Percentiles rank a stretch among this genome's conserved stretches.
Conservation (phyloP, 352 stramenopile species). For the Phytophthora rubi region DNA sequence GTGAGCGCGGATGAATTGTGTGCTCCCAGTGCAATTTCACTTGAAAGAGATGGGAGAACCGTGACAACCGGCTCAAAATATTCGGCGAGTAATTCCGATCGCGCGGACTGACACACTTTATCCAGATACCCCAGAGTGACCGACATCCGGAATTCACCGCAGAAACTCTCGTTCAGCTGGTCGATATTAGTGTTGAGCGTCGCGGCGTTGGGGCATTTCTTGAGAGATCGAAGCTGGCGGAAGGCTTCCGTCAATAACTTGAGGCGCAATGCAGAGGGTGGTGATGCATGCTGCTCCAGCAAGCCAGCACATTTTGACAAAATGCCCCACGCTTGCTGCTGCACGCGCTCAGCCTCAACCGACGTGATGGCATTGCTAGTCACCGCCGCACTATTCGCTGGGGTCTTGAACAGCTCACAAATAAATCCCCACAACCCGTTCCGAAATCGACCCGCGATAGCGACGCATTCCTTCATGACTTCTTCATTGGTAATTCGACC, state of each 20-base stretch:
- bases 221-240: slow-evolving; percentile 66
- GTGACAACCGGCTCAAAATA: slow-evolving; percentile 69
- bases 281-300: slow-evolving; percentile 56
- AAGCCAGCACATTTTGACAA: slow-evolving; percentile 55
- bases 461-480: slow-evolving; percentile 64
- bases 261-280: slow-evolving; percentile 46
- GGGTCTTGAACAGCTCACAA: slow-evolving; percentile 74
- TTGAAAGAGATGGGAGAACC: slow-evolving; percentile 47
- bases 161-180: slow-evolving; percentile 69
- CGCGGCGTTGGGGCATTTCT: slow-evolving; percentile 69
- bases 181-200: slow-evolving; percentile 73
- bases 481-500: slow-evolving; percentile 25
- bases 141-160: slow-evolving; percentile 63
- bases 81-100: slow-evolving; percentile 54
- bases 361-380: slow-evolving; percentile 55
- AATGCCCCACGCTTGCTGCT: slow-evolving; percentile 66
- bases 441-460: slow-evolving; percentile 67
- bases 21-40: slow-evolving; percentile 24
- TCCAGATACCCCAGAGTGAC: slow-evolving; percentile 66
- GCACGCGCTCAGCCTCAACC: slow-evolving; percentile 67
- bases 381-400: slow-evolving; percentile 29
- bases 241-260: slow-evolving; percentile 73
- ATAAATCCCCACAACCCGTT: slow-evolving; percentile 77
- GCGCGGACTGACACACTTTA: slow-evolving; percentile 42
- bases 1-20: slow-evolving; percentile 1